Conservation (phyloP, 2,329 filamentous ascomycete species). For the Aspergillus fumigatiaffinis region DNA sequence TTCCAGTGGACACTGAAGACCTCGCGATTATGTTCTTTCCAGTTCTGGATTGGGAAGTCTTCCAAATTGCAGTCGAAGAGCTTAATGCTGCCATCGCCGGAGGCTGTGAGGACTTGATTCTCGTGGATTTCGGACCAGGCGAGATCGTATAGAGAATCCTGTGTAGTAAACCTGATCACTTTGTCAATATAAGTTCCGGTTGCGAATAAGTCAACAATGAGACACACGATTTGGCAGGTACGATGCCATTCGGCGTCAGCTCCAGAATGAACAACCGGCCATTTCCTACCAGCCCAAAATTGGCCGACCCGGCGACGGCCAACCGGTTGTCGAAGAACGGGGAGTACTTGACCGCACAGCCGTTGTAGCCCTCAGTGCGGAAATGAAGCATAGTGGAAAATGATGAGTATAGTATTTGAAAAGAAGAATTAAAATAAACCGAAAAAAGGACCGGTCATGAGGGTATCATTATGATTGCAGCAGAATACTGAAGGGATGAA, state of each 20-base stretch:
- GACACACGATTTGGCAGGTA: slow-evolving; percentile 72
- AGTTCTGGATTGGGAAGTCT: slow-evolving; percentile 84
- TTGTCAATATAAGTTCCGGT: slow-evolving; percentile 3
- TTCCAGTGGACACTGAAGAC: slow-evolving; percentile 94
- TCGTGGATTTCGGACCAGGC: slow-evolving; percentile 96
- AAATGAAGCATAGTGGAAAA: slow-evolving; percentile 75
- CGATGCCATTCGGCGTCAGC: slow-evolving; percentile 76
- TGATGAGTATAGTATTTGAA: slow-evolving; percentile 7
- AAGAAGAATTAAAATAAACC: neutral
- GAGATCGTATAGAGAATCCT: slow-evolving; percentile 92
- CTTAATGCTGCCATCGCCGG: slow-evolving; percentile 91
- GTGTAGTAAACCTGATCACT: slow-evolving; percentile 75
- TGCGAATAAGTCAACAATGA: neutral
- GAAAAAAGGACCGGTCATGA: slow-evolving; percentile 5
- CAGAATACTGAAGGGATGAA: slow-evolving; percentile 5
- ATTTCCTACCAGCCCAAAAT: slow-evolving; percentile 97
- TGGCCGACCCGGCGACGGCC: slow-evolving; percentile 83
- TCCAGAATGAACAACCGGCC: slow-evolving; percentile 81
- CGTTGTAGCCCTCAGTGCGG: slow-evolving; percentile 89
- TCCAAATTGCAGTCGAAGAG: slow-evolving; percentile 81
- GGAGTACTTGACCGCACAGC: slow-evolving; percentile 96
- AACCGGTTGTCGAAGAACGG: slow-evolving; percentile 96
- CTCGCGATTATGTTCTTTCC: slow-evolving; percentile 89
- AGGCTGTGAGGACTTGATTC: slow-evolving; percentile 84
- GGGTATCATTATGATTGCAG: neutral